Evolutionary conservation across 1,139 yeast species (phyloP).

Genomic region (Nakaseomyces nivariensis): DNA sequence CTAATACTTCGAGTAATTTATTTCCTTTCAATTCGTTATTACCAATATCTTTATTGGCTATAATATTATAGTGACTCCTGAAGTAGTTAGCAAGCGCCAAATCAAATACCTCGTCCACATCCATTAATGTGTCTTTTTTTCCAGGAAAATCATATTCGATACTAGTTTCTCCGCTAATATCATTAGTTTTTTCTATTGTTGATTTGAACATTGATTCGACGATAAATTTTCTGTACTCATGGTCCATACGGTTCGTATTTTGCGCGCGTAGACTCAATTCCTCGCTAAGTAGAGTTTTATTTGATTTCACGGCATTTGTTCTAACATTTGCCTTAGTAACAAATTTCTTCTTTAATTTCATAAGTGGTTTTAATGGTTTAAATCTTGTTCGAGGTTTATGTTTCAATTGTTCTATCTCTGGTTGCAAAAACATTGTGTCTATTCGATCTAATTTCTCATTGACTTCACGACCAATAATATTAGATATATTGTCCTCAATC

Average conservation of each 20-base stretch:
- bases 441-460: neutral
- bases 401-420: neutral
- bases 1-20: neutral
- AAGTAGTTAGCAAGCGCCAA: neutral
- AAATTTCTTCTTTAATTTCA: neutral
- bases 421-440: neutral
- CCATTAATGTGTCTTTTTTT: neutral
- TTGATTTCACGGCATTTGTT: neutral
- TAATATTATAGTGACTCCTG: neutral
- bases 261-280: neutral
- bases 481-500: neutral
- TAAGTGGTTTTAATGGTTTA: neutral
- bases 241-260: neutral
- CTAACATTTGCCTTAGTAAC: neutral
- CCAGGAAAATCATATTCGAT: neutral
- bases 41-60: neutral
- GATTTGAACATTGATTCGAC: neutral
- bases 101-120: neutral
- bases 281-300: neutral
- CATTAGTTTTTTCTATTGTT: neutral
- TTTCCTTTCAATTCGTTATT: neutral
- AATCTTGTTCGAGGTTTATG: neutral
- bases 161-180: neutral
- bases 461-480: neutral
- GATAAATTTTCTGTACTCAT: constrained; percentile 2